Evolutionary conservation across 192 early-diverging fungal species (phyloP), one percentile per base, ranked within the genome.

Genomic region (Coemansia sp.): DNA sequence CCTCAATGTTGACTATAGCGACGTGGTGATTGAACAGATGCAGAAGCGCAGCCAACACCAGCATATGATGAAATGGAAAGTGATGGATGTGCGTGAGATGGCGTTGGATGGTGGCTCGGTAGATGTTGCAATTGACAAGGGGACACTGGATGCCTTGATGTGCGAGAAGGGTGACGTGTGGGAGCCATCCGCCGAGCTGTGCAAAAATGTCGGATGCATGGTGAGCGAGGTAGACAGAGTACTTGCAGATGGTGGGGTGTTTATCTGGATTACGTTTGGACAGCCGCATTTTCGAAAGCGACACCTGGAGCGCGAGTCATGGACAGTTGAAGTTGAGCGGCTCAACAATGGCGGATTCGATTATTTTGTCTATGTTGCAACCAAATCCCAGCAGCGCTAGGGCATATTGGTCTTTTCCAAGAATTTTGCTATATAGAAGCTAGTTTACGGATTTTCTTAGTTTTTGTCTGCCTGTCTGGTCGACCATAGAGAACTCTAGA

Each of bases 71-170:
- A 67, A 60, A 41, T 83, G 81, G 81, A 65, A 83, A 49, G 87
- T 87, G 25, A 91, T 91, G 89, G 91, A 96, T 66, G 91, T 96
- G 53, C 77, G 85, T 22, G 83, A 83, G 28, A 74, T 94, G 61
- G 78, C 81, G 58, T 85, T 94, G 53, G 82, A 74, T 6, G 76
- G 82, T 21, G 66, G 60, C 14, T 79, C 85, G 1, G 88, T 93
- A 54, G 92, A 93, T 55, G 74, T 88, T 54, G 89, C 87, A 0
- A 83, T 96, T 30, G 94, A 96, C 80, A 96, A 96, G 79, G 94
- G 90, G 7, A 96, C 93, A 0, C 85, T 96, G 87, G 94, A 96
- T 64, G 92, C 94, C 16, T 85, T 96, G 60, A 86, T 96, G 87
- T 90, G 90, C 54, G 88, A 88, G 49, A 77, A 88, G 62, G 89